phyloP scores from a whole-genome alignment of 176 grass and related monocot species.

The Hsuehochloa calcarea region DNA sequence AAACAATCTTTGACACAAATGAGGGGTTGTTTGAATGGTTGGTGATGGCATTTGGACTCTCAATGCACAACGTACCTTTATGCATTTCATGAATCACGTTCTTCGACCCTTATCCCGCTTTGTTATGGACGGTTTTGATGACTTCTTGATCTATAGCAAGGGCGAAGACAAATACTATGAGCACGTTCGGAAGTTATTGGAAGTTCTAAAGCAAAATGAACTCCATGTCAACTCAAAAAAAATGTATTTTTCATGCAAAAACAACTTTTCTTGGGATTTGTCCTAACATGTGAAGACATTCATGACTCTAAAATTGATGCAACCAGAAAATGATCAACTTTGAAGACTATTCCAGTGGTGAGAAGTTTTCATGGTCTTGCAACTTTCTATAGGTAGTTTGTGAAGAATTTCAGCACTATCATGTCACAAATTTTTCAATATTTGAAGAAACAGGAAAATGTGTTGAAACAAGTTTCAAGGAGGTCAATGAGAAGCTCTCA shows the following conservation, averaged over 20 bases:
- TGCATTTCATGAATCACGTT: constrained; percentile 9
- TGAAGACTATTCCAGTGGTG: neutral
- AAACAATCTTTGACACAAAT: neutral
- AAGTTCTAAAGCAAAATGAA: neutral
- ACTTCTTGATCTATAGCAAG: neutral
- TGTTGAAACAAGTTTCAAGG: neutral
- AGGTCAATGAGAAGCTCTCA: neutral
- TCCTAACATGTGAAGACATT: neutral
- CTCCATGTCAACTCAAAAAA: constrained; percentile 1
- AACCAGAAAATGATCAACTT: neutral
- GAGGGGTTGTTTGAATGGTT: neutral
- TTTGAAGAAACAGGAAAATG: neutral
- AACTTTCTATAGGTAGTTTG: too few species aligned
- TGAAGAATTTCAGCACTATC: neutral
- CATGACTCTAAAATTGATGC: neutral
- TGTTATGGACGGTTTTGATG: neutral
- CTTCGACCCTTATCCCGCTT: neutral
- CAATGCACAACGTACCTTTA: neutral
- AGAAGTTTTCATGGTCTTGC: too few species aligned
- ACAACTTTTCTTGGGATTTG: neutral
- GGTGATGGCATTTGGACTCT: constrained; percentile 18
- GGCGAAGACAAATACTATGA: neutral
- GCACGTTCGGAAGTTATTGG: neutral
- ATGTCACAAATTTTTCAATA: neutral
- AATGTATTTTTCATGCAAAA: neutral